Evolutionary conservation across 441 rosid genomes (phyloP).

Genomic region (Brassica hybrid): DNA sequence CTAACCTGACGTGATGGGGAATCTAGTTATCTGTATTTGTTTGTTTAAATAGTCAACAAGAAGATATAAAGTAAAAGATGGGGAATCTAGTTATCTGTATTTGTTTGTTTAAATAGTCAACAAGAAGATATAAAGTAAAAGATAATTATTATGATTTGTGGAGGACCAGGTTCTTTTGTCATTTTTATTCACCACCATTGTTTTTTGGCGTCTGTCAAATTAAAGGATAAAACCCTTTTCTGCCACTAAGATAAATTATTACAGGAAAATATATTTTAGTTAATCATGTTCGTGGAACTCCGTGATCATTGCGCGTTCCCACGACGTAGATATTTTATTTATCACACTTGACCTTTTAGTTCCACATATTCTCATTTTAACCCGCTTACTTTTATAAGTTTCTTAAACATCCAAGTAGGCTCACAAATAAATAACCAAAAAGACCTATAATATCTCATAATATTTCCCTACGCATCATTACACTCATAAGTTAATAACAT

Average conservation of each 20-base stretch:
- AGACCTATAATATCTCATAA: too few species aligned
- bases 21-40: conserved; percentile 1
- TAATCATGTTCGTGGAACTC: conserved; percentile 25
- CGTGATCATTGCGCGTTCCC: conserved; percentile 41
- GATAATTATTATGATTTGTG: conserved; percentile 15
- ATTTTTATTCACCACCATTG: conserved; percentile 4
- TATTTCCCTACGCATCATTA: neutral
- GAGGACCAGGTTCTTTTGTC: conserved; percentile 37
- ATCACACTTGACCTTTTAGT: neutral
- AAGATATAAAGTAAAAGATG: conserved; percentile 20
- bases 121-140: conserved; percentile 23
- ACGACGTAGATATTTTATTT: conserved; percentile 33
- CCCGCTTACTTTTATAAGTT: neutral
- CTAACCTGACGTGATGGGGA: neutral
- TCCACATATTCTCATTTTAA: neutral
- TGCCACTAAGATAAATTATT: neutral
- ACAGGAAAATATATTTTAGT: neutral
- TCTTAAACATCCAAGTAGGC: neutral
- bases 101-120: conserved; percentile 9
- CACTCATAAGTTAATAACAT: neutral
- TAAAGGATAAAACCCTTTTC: conserved; percentile 28
- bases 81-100: conserved; percentile 1
- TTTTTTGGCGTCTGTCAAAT: neutral
- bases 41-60: conserved; percentile 10
- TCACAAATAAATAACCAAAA: neutral